Base-by-base conservation (phyloP, 768 basidiomycete species). In the Amanita rubescens region DNA sequence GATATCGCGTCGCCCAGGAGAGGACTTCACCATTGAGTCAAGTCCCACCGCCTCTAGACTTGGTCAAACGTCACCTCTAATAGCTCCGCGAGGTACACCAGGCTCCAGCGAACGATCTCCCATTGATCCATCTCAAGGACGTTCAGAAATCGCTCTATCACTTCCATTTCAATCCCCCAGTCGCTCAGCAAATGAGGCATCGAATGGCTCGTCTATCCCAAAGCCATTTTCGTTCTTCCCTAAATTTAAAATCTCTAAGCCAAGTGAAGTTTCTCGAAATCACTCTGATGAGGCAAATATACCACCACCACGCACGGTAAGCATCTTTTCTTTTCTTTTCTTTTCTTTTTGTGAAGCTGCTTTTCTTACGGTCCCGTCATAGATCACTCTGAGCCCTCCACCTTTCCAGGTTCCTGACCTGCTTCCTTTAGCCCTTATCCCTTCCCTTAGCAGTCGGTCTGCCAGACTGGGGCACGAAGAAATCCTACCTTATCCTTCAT, bases 1-100 rank as follows among this genome's bases (percentile, higher is more conserved):
- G 5, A 53, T 53, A 22, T 53, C 51, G 5, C 41, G n/a, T 17
- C 27, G 17, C 20, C 42, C 51, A 44, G 51, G 51, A 19, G 32
- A 14, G 30, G 42, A 53, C 20, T 53, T 53, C 42, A n/a, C 42
- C 6, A 19, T 45, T 12, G 50, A 51, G n/a, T 51, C 50, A 6
- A 41, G 47, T 32, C 25, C 9, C 10, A 14, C 3, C 27, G 27
- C 27, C 33, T 35, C 47, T 35, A 25, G 30, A 19, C 35, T 22
- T 15, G 11, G 47, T 19, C 17, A 19, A 27, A 9, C 17, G 19
- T 30, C 14, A 15, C 27, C 30, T 5, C 8, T n/a, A 17, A 10
- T 25, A 27, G 20, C 15, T 20, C n/a, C 3, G 19, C 37, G 14
- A 35, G 19, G 27, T 17, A n/a, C 22, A 46, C 17, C 4, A 3